Conservation (phyloP, 257 asterid species). For the Lantana camara region DNA sequence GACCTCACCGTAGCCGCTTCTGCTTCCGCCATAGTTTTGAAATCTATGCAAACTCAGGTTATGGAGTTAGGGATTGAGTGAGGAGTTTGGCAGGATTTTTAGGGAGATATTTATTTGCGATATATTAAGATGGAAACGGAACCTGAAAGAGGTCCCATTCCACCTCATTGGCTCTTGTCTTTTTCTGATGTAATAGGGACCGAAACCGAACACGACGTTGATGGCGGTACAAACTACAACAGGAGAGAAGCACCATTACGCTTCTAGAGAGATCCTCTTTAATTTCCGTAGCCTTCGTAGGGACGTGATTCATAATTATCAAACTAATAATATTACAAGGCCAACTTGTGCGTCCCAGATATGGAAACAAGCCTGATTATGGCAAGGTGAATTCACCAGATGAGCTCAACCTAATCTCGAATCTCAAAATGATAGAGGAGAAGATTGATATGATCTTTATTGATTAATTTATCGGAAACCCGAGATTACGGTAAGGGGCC, state of each 20-base stretch:
- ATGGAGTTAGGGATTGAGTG: not conserved
- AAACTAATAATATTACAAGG: no score
- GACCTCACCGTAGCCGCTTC: constrained; percentile 47
- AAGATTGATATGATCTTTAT: no score
- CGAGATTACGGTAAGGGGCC: no score
- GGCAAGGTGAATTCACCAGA: no score
- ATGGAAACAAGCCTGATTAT: no score
- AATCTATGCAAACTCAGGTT: not conserved
- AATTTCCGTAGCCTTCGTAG: no score
- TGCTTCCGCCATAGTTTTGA: constrained; percentile 18
- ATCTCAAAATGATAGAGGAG: no score
- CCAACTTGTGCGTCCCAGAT: no score
- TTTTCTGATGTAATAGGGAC: not conserved
- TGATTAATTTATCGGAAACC: no score
- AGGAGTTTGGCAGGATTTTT: not conserved
- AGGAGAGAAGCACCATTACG: not conserved
- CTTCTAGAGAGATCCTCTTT: not conserved
- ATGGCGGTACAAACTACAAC: not conserved
- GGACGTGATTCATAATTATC: no score
- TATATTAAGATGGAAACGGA: not conserved
- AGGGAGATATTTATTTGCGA: not conserved
- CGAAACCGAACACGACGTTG: not conserved
- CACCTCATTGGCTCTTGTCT: not conserved
- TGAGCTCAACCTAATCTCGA: no score
- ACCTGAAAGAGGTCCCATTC: not conserved